Percentiles rank a stretch among this genome's conserved stretches.
These are phyloP conservation scores for Salmacisia buchloeana DNA, from an alignment of 1,284 basidiomycete species.

Conservation along the genomic window DNA sequence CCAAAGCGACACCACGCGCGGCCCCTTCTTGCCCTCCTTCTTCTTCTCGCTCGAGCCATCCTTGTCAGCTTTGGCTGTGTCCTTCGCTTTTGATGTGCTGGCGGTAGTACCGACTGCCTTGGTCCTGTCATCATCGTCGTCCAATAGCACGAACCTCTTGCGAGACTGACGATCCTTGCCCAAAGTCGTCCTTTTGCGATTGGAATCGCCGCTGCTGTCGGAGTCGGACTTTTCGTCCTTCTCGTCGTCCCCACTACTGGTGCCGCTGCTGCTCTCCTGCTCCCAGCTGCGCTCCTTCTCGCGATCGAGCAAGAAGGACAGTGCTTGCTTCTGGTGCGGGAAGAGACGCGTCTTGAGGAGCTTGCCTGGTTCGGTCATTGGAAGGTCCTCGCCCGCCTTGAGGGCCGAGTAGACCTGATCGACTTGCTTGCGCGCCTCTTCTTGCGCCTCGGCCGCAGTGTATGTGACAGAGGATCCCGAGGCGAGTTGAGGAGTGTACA, in stretches of 20 bases:
- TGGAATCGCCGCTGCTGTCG: background rate
- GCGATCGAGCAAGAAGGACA: constrained; percentile 90
- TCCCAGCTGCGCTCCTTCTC: constrained; percentile 55
- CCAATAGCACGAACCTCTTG: no score
- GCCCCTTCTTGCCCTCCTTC: constrained; percentile 39
- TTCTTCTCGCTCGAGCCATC: constrained; percentile 53
- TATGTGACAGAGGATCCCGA: constrained; percentile 11
- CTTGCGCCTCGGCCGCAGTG: constrained; percentile 58
- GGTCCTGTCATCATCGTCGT: background rate
- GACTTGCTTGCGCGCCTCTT: constrained; percentile 86
- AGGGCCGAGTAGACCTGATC: constrained; percentile 87
- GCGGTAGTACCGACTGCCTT: background rate
- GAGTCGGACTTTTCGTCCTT: background rate
- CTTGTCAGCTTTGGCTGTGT: background rate
- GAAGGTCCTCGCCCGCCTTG: constrained; percentile 76
- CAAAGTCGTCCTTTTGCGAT: background rate
- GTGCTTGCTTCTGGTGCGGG: constrained; percentile 94
- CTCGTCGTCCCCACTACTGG: constrained; percentile 6
- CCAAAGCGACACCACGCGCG: constrained; percentile 69
- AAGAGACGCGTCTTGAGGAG: constrained; percentile 85
- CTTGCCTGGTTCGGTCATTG: constrained; percentile 70
- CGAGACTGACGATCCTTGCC: background rate
- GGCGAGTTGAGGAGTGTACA: constrained; percentile 18
- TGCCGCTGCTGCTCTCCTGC: constrained; percentile 1
- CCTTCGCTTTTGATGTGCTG: background rate